A percentile compares a stretch with the other conserved stretches of the same genome.
Conservation (phyloP, 257 asterid species). For the Jasminum sambac region DNA sequence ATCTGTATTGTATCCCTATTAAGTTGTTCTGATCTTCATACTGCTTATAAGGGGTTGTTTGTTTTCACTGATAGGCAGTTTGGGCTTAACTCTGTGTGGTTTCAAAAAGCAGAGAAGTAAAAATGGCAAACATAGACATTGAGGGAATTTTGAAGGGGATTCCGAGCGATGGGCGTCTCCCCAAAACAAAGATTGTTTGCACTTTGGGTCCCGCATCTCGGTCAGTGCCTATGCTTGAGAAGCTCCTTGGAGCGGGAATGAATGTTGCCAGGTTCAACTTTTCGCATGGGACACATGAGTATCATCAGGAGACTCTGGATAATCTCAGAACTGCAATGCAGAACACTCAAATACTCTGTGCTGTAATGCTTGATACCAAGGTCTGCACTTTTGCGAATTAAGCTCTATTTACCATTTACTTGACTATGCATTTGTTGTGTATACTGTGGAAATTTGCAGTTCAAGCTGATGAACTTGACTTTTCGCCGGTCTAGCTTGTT, state of each 20-base stretch:
- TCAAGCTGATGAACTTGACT: background rate
- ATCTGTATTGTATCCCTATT: background rate
- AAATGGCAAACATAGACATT: slow-evolving; percentile 64
- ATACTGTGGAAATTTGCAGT: background rate
- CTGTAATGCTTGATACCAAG: slow-evolving; percentile 93
- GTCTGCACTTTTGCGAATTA: slow-evolving; percentile 24
- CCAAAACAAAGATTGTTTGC: slow-evolving; percentile 86
- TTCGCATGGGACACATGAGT: slow-evolving; percentile 86
- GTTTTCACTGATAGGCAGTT: background rate
- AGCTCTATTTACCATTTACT: background rate
- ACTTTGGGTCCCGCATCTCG: slow-evolving; percentile 85
- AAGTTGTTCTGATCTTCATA: background rate
- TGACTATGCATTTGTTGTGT: background rate
- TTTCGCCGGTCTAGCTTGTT: background rate
- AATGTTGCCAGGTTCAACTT: slow-evolving; percentile 89
- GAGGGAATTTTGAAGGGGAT: slow-evolving; percentile 62
- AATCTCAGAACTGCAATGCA: slow-evolving; percentile 71
- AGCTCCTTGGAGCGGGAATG: slow-evolving; percentile 84
- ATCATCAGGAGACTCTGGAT: slow-evolving; percentile 74
- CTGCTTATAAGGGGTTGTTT: background rate
- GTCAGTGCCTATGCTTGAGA: slow-evolving; percentile 72
- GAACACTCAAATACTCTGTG: slow-evolving; percentile 66
- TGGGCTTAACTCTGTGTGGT: slow-evolving; percentile 5
- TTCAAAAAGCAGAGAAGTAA: background rate
- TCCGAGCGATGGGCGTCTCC: slow-evolving; percentile 49